Percentiles rank a stretch among this genome's conserved stretches.
Evolutionary conservation across 108 stramenopile genomes (phyloP).

Genomic region (Skeletonema potamos): DNA sequence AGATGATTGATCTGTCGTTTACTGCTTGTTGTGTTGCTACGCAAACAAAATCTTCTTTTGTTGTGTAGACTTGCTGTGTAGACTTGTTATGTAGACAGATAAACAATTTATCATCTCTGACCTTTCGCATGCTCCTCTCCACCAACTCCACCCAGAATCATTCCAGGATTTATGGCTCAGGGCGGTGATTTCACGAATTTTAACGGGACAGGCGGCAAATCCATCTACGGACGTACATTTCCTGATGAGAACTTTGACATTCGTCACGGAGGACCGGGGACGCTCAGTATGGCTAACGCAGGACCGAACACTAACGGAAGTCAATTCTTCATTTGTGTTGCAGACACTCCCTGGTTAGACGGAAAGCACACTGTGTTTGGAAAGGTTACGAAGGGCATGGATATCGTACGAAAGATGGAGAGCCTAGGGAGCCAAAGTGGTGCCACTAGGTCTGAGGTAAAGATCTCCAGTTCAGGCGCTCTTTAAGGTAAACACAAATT

Average conservation of each 20-base stretch:
- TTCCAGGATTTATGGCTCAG: conserved; percentile 85
- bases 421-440: conserved; percentile 71
- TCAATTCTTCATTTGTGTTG: conserved; percentile 98
- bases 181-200: conserved; percentile 96
- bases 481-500: conserved; percentile 19
- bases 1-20: too few relatives aligned
- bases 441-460: conserved; percentile 53
- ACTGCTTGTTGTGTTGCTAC: too few relatives aligned
- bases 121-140: neutral
- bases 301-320: conserved; percentile 94
- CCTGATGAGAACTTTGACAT: conserved; percentile 86
- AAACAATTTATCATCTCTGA: too few relatives aligned
- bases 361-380: conserved; percentile 98
- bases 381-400: conserved; percentile 93
- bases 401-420: conserved; percentile 88
- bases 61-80: neutral
- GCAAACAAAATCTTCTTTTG: neutral
- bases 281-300: conserved; percentile 75
- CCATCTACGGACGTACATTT: conserved; percentile 91
- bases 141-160: conserved; percentile 46
- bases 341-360: conserved; percentile 93
- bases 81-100: too few relatives aligned
- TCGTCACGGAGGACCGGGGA: conserved; percentile 68
- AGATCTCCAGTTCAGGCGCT: conserved; percentile 79
- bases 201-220: conserved; percentile 77